A percentile compares a stretch with the other conserved stretches of the same genome.
phyloP scores from a whole-genome alignment of 352 stramenopile genomes.

The Plasmopara viticola region DNA sequence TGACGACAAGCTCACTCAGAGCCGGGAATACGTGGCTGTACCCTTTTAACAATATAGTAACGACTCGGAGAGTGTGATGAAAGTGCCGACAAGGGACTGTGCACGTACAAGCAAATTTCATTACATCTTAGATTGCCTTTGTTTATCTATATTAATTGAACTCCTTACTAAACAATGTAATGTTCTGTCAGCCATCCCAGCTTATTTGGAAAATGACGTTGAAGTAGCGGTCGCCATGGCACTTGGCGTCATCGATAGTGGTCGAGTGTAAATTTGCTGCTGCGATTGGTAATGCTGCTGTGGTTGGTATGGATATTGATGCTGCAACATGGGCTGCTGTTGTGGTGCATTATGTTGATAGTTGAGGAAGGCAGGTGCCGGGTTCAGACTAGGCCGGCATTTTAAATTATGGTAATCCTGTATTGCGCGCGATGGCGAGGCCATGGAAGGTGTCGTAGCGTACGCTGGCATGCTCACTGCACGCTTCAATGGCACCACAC shows the following conservation, averaged over 20 bases:
- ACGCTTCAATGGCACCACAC: constrained; percentile 26
- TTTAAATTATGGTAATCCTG: constrained; percentile 25
- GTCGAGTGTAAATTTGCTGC: constrained; percentile 21
- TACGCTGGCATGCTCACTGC: constrained; percentile 37
- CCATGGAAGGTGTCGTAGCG: constrained; percentile 16
- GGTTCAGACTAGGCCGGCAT: constrained; percentile 24
- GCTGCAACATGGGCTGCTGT: constrained; percentile 22
- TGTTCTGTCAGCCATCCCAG: constrained; percentile 7
- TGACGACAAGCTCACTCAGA: constrained; percentile 80
- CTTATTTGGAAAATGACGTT: constrained; percentile 28
- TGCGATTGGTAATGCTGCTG: constrained; percentile 18
- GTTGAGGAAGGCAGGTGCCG: constrained; percentile 15
- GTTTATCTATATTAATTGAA: constrained; percentile 13
- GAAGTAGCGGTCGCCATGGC: constrained; percentile 21
- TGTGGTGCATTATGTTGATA: constrained; percentile 24
- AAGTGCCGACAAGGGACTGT: constrained; percentile 9
- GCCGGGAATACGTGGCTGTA: constrained; percentile 66
- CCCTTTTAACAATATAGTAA: constrained; percentile 20
- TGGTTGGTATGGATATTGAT: constrained; percentile 22
- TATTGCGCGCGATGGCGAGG: constrained; percentile 13
- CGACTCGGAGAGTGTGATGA: background rate
- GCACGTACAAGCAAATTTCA: constrained; percentile 18
- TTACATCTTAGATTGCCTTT: constrained; percentile 14
- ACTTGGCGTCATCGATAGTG: constrained; percentile 20
- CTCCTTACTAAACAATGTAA: constrained; percentile 22